phyloP scores from a whole-genome alignment of 2,329 filamentous ascomycete species.

The Aspergillus vadensis region DNA sequence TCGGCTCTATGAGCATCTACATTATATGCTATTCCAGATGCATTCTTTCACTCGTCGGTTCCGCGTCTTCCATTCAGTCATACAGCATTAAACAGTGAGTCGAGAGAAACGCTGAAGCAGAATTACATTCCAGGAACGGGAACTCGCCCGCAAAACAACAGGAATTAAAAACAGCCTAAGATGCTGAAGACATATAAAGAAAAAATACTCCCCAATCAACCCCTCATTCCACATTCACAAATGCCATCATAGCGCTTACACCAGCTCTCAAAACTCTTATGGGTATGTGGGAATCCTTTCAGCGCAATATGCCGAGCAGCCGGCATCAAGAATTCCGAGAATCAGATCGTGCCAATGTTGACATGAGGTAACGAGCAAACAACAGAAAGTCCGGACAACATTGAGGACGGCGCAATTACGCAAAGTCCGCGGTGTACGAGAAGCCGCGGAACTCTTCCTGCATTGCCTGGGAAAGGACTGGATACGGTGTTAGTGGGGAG shows the following conservation, averaged over 20 bases:
- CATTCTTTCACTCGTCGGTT: neutral
- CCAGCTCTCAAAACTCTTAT: slow-evolving; percentile 30
- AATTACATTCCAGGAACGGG: slow-evolving; percentile 21
- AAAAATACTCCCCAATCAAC: slow-evolving; percentile 17
- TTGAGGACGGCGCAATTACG: slow-evolving; percentile 48
- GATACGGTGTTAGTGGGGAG: slow-evolving; percentile 15
- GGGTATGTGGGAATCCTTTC: slow-evolving; percentile 31
- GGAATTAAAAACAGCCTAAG: slow-evolving; percentile 16
- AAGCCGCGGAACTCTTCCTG: slow-evolving; percentile 99
- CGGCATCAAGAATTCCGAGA: slow-evolving; percentile 23
- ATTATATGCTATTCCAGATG: neutral
- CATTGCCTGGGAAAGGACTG: slow-evolving; percentile 96
- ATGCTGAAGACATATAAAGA: slow-evolving; percentile 14
- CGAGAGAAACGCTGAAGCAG: slow-evolving; percentile 11
- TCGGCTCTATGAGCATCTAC: neutral
- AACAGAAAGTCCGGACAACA: slow-evolving; percentile 10
- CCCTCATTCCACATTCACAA: slow-evolving; percentile 24
- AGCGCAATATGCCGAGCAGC: slow-evolving; percentile 24
- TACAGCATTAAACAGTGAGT: slow-evolving; percentile 16
- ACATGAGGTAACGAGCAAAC: slow-evolving; percentile 15
- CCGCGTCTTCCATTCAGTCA: slow-evolving; percentile 9
- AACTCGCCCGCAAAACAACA: slow-evolving; percentile 5
- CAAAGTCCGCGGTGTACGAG: slow-evolving; percentile 93
- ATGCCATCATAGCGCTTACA: slow-evolving; percentile 16
- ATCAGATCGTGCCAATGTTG: slow-evolving; percentile 21